Evolutionary conservation across 371 early-diverging fungal genomes (phyloP), one percentile per base, ranked within the genome.

Genomic region (Batkoa obscura): DNA sequence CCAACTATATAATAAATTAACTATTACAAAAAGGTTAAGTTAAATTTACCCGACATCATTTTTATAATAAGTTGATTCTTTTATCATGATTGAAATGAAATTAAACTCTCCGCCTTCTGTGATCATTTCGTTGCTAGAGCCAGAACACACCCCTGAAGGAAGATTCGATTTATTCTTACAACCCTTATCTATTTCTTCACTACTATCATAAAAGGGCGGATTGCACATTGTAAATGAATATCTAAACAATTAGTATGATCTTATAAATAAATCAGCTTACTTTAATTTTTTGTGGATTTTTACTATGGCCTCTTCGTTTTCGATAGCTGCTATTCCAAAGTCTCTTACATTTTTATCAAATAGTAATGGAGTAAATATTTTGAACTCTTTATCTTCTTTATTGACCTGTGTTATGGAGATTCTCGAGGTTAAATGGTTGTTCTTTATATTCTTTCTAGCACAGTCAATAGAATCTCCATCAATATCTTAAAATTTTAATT

Each of bases 151-250:
- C n/a, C 48, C 48, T 47, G 23, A 15, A 47, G 31, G 30, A n/a
- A 30, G 4, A 10, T 6, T 30, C 31, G 12, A 23, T 6, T 9
- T 15, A 9, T 47, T 47, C 9, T 15, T 8, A 10, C 31, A 9
- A 23, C 48, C 31, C n/a, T 30, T 12, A 47, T 12, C 31, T 30
- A 47, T 23, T 9, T 47, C 48, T 8, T 12, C 48, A 6, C 6
- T 8, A n/a, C 31, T 32, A 9, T 32, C n/a, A 30, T 47, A 47
- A 32, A 47, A 47, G 9, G 48, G 48, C 31, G 48, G 48, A 47
- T 47, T 47, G 30, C 48, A 47, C 48, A 47, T 47, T 12, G 48
- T 47, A 47, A 47, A 47, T 9, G 15, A 15, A 47, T 47, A 47
- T 9, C 48, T 47, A 30, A 23, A 32, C 43, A 42, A 13, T 42